phyloP scores from a whole-genome alignment of 257 asterid species.

The Plantago ovata region DNA sequence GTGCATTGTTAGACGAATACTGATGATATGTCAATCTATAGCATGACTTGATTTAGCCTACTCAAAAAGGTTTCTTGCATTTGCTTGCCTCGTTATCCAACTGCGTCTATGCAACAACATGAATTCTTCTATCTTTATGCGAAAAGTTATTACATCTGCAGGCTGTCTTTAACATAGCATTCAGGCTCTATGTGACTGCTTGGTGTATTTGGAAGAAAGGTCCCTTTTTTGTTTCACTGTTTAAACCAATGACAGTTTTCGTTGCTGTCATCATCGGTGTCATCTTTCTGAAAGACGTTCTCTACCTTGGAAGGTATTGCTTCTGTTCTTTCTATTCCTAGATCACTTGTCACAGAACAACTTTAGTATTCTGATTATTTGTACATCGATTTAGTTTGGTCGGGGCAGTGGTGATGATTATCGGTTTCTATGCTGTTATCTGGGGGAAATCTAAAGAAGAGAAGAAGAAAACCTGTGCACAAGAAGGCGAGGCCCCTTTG shows the following conservation, averaged over 20 bases:
- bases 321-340: not conserved
- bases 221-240: constrained; percentile 49
- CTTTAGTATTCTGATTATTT: not conserved
- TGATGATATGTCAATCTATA: no score
- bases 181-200: constrained; percentile 44
- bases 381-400: constrained; percentile 28
- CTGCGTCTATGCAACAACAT: no score
- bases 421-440: constrained; percentile 51
- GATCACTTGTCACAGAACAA: no score
- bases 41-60: no score
- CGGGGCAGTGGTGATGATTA: constrained; percentile 40
- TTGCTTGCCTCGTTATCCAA: no score
- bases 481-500: constrained; percentile 25
- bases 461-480: constrained; percentile 12
- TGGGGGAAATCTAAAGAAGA: constrained; percentile 57
- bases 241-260: constrained; percentile 43
- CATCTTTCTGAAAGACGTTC: constrained; percentile 35
- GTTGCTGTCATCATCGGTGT: constrained; percentile 43
- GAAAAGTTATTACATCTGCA: constrained; percentile 9
- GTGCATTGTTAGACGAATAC: no score
- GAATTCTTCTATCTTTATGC: no score
- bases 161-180: constrained; percentile 46
- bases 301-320: constrained; percentile 52
- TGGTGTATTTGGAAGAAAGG: constrained; percentile 55
- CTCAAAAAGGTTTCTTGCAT: no score